A percentile compares a stretch with the other conserved stretches of the same genome.
Conservation (phyloP, 306 rosid genomes). For the Trifolium repens region DNA sequence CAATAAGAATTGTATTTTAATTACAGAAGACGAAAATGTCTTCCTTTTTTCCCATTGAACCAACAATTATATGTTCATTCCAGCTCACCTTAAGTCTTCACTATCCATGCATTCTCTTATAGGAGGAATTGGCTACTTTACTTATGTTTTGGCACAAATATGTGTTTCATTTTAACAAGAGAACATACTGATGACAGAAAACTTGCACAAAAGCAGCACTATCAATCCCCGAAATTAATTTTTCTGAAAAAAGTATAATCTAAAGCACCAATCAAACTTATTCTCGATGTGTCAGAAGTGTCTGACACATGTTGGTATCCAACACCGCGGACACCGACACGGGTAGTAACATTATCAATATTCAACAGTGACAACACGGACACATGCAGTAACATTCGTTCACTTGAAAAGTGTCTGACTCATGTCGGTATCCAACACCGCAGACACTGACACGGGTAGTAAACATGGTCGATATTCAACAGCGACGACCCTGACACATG, state of each 20-base stretch:
- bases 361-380: background rate
- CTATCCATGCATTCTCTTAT: conserved; percentile 18
- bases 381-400: background rate
- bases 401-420: background rate
- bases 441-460: background rate
- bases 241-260: background rate
- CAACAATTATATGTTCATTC: background rate
- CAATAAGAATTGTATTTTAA: background rate
- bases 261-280: background rate
- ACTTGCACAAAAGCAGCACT: background rate
- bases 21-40: background rate
- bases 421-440: background rate
- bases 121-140: background rate
- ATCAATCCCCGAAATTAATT: conserved; percentile 6
- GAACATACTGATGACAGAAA: background rate
- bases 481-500: background rate
- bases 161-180: background rate
- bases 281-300: background rate
- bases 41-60: background rate
- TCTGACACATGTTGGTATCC: background rate
- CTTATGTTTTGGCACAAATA: background rate
- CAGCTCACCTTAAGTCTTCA: background rate
- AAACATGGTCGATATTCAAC: no score
- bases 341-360: no score
- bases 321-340: background rate